Percentiles rank a stretch among this genome's conserved stretches.
phyloP scores from a whole-genome alignment of 2,329 filamentous ascomycete species.

The Fusarium sp. region DNA sequence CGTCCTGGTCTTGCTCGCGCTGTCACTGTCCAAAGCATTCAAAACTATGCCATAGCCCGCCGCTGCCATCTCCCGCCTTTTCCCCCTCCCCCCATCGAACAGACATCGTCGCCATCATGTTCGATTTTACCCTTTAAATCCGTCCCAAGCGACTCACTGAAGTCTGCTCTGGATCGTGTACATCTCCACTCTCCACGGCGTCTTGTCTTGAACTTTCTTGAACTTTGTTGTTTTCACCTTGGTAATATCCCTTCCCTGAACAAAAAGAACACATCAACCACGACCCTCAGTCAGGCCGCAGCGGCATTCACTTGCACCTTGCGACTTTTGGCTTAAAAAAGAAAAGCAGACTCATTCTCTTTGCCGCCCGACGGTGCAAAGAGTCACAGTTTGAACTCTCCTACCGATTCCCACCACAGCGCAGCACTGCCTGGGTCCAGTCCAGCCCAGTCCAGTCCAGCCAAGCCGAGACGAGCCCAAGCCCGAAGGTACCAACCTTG shows the following conservation, averaged over 20 bases:
- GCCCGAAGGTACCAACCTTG: conserved; percentile 41
- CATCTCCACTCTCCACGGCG: conserved; percentile 54
- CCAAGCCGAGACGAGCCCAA: conserved; percentile 37
- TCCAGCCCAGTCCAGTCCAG: conserved; percentile 36
- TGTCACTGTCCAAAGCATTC: conserved; percentile 44
- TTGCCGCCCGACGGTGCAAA: conserved; percentile 37
- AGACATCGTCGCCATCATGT: conserved; percentile 62
- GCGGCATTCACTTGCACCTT: conserved; percentile 66
- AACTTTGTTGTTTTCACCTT: conserved; percentile 43
- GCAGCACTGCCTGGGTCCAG: conserved; percentile 43
- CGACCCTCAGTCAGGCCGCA: conserved; percentile 49
- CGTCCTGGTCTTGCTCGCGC: conserved; percentile 38
- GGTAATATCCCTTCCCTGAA: conserved; percentile 21
- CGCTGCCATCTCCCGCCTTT: conserved; percentile 46
- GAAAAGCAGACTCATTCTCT: conserved; percentile 31
- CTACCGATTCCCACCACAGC: conserved; percentile 30
- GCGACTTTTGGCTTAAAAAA: conserved; percentile 47
- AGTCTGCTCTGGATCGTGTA: conserved; percentile 62
- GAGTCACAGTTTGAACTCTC: conserved; percentile 29
- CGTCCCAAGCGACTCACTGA: conserved; percentile 63
- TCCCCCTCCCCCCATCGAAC: conserved; percentile 62
- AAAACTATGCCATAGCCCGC: conserved; percentile 53
- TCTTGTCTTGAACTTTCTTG: conserved; percentile 42
- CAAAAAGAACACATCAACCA: background rate
- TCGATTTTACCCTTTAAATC: conserved; percentile 63